Base-by-base conservation (phyloP, 306 rosid species). In the Begonia masoniana region DNA sequence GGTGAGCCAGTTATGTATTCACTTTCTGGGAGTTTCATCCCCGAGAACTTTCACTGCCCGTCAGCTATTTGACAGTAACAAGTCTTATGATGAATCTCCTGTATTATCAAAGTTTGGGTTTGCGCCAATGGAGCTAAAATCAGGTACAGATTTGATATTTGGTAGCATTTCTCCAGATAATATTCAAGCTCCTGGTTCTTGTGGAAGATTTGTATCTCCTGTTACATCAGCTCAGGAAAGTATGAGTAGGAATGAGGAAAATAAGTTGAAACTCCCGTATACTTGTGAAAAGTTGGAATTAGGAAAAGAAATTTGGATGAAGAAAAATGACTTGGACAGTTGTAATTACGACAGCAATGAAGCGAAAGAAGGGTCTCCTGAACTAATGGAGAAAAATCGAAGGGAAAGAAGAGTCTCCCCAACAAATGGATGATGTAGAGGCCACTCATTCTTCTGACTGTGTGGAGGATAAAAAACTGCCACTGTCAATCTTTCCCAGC, bases 171-270 rank as follows among this genome's bases (percentile, higher is more conserved):
- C 62, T 57, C 62, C 41, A 54, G 62, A 64, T 63, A 19, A 57
- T 56, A 26, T 63, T 24, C 57, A 10, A 14, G 31, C 54, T 7
- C 60, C 59, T 48, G 76, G 61, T 64, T 85, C 77, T 66, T 63
- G 42, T 56, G 63, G 70, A 74, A 36, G 69, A 72, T 61, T 70
- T 74, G 16, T 63, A 17, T 78, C 93, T 52, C 64, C 67, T 41
- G 78, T 63, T 59, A 50, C 57, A 60, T 76, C 88, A 57, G 79
- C 13, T 11, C 72, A 76, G 48, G 85, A 70, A 67, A 80, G 94
- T 60, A 62, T 72, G 45, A 73, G 78, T 71, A 78, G 72, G 51
- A 66, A 65, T 15, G 81, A 70, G 55, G 71, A 43, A 49, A 49
- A 39, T 53, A 58, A 64, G 47, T 58, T 46, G 57, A 69, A 80